Percentiles rank a stretch among this genome's conserved stretches.
Evolutionary conservation across 768 basidiomycete species (phyloP).

Genomic region (Lentinula aciculospora): DNA sequence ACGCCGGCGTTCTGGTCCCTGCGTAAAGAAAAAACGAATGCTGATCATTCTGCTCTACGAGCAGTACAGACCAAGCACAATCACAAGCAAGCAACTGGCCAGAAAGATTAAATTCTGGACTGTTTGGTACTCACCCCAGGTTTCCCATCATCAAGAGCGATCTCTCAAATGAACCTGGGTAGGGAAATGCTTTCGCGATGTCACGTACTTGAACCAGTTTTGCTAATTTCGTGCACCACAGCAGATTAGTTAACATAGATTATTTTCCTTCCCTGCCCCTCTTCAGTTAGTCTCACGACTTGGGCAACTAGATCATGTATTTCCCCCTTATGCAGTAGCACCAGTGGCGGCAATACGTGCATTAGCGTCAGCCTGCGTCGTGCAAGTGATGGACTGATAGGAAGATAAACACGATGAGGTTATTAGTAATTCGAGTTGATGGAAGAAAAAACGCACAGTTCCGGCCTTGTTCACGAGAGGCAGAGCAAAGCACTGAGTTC

Average conservation of each 20-base stretch:
- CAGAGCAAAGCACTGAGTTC: conserved; percentile 31
- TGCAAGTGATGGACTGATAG: conserved; percentile 28
- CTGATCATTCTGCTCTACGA: no score
- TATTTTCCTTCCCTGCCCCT: background rate
- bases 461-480: conserved; percentile 37
- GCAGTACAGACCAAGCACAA: no score
- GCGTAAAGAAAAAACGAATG: no score
- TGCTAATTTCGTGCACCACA: background rate
- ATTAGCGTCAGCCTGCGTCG: conserved; percentile 26
- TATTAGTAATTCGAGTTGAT: background rate
- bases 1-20: background rate
- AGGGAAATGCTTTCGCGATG: no score
- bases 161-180: no score
- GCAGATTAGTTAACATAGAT: no score
- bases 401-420: background rate
- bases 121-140: no score
- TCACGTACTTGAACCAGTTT: background rate
- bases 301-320: no score
- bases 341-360: conserved; percentile 31
- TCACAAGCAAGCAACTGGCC: no score
- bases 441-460: conserved; percentile 17
- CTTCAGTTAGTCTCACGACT: no score
- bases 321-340: conserved; percentile 9
- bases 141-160: no score
- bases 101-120: no score